phyloP scores from a whole-genome alignment of 1,284 basidiomycete species.

The Fomitopsis palustris region DNA sequence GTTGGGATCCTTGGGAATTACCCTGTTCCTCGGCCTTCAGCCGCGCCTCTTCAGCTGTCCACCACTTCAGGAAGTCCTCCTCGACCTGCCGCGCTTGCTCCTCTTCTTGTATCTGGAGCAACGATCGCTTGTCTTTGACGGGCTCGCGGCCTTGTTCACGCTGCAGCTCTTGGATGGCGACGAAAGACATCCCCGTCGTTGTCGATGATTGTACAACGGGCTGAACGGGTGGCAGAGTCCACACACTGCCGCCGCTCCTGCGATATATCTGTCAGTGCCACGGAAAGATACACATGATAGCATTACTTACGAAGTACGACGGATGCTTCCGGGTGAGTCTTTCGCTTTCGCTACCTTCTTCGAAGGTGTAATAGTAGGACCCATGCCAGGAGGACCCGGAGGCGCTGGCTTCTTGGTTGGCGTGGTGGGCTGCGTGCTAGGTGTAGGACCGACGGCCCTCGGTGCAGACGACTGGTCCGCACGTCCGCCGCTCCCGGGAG shows the following conservation, averaged over 20 bases:
- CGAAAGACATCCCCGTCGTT: slow-evolving; percentile 58
- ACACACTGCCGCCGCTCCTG: slow-evolving; percentile 46
- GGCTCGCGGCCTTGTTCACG: slow-evolving; percentile 44
- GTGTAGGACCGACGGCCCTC: background rate
- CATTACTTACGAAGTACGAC: slow-evolving; percentile 47
- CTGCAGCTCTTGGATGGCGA: slow-evolving; percentile 82
- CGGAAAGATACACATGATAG: background rate
- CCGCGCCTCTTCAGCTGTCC: slow-evolving; percentile 77
- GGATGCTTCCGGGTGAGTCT: slow-evolving; percentile 29
- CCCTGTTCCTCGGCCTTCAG: slow-evolving; percentile 32
- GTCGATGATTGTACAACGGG: slow-evolving; percentile 37
- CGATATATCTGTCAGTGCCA: background rate
- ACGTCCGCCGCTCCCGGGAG: slow-evolving; percentile 1
- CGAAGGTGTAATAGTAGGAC: slow-evolving; percentile 58
- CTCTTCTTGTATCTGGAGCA: slow-evolving; percentile 85
- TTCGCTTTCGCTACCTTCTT: slow-evolving; percentile 35
- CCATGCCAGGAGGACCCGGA: slow-evolving; percentile 36
- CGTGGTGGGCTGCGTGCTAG: slow-evolving; percentile 9
- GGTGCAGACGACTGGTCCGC: slow-evolving; percentile 9
- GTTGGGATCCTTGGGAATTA: slow-evolving; percentile 3
- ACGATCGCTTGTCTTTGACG: slow-evolving; percentile 53
- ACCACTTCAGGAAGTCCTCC: slow-evolving; percentile 82
- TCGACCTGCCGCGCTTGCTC: slow-evolving; percentile 66
- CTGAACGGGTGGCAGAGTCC: slow-evolving; percentile 51
- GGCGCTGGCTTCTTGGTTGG: slow-evolving; percentile 3